Conservation (phyloP, 2,329 filamentous ascomycete genomes). For the Lojkania enalia region DNA sequence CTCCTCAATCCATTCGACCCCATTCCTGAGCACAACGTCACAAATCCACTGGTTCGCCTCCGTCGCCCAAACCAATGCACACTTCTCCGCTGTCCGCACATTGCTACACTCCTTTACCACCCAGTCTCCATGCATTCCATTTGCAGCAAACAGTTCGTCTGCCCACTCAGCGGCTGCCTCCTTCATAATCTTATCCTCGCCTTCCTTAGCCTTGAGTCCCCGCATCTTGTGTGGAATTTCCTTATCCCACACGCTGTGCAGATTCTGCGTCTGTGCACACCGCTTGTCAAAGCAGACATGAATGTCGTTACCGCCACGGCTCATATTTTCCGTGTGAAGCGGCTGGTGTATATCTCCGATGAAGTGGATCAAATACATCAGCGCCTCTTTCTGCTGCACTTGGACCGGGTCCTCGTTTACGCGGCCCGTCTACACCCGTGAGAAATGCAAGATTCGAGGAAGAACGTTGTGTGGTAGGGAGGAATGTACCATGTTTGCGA, state of each 20-base stretch:
- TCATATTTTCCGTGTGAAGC: slow-evolving; percentile 55
- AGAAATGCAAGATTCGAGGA: too few relatives aligned
- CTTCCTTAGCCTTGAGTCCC: slow-evolving; percentile 11
- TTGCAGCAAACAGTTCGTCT: background rate
- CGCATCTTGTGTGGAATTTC: slow-evolving; percentile 40
- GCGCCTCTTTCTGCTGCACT: slow-evolving; percentile 37
- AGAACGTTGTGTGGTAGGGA: too few relatives aligned
- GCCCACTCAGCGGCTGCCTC: too few relatives aligned
- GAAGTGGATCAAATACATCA: slow-evolving; percentile 52
- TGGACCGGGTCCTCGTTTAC: background rate
- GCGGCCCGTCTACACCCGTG: slow-evolving; percentile 1
- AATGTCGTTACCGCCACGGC: slow-evolving; percentile 44
- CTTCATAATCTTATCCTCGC: too few relatives aligned
- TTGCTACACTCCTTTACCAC: slow-evolving; percentile 25
- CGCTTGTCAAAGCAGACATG: slow-evolving; percentile 37
- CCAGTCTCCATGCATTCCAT: slow-evolving; percentile 1
- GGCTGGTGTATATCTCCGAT: slow-evolving; percentile 75
- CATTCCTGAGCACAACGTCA: slow-evolving; percentile 38
- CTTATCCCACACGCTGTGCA: slow-evolving; percentile 45
- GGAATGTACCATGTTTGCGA: slow-evolving; percentile 51
- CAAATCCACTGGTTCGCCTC: slow-evolving; percentile 45
- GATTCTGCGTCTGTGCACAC: slow-evolving; percentile 32
- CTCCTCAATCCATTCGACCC: slow-evolving; percentile 26
- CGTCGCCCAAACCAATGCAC: slow-evolving; percentile 39
- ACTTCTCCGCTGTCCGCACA: slow-evolving; percentile 28